Evolutionary conservation across 306 rosid species (phyloP), one percentile per base, ranked within the genome.

Genomic region (Biancaea sappan): DNA sequence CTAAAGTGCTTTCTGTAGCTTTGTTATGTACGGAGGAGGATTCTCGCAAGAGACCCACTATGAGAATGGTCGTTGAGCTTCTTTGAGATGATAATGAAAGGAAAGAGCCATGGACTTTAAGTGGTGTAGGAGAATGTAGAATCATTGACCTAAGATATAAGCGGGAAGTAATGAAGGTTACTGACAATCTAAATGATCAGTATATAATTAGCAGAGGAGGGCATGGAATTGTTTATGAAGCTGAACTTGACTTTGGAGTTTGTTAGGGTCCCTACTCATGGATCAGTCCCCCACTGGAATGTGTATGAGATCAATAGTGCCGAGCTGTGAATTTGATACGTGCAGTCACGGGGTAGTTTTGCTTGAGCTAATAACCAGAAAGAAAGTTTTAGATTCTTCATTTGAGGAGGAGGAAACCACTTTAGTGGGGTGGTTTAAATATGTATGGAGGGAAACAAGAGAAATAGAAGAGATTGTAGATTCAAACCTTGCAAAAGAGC

Each of bases 191-290:
- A 11, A 81, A 80, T 62, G 96, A 87, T 22, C 74, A 43, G 52
- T 85, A 77, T 80, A 32, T 94, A 21, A 85, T 94, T 6, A 97
- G 98, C n/a, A 84, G 84, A 84, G 98, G 98, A 79, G 91, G 91
- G 9, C 97, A 94, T 63, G 97, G 98, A 82, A 78, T 83, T 47
- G 96, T 94, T 43, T 94, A 88, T 51, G 86, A 84, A 84, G 96
- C 89, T 54, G 47, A 52, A 11, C 34, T 82, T 64, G 77, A 75
- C 74, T 43, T n/a, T n/a, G n/a, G 66, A 51, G 77, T 62, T 66
- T 85, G 41, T 78, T 94, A 1, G 80, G 69, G 79, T 51, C 88
- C 65, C 87, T 82, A 75, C 44, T 91, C 79, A n/a, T 60, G 44
- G 44, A n/a, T 60, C 16, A 8, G 34, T 73, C n/a, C 46, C 11